A percentile compares a stretch with the other conserved stretches of the same genome.
phyloP scores from a whole-genome alignment of 140 eudicot genomes.

The Senecio squalidus region DNA sequence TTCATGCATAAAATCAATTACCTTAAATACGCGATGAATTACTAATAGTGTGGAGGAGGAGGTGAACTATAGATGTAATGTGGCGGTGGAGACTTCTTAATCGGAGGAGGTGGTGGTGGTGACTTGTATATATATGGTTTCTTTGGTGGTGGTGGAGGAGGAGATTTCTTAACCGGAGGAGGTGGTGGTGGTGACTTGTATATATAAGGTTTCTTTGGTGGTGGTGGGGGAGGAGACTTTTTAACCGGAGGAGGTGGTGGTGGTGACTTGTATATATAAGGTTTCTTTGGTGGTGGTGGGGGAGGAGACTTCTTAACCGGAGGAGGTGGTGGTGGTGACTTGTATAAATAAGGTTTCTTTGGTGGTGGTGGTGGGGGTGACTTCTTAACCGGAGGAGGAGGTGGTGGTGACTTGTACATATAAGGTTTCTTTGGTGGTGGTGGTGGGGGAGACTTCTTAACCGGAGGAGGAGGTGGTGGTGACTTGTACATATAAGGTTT shows the following conservation, averaged over 20 bases:
- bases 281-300: constrained; percentile 4
- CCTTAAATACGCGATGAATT: background rate
- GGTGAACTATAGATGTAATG: constrained; percentile 21
- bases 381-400: too few species aligned
- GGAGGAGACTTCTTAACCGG: too few species aligned
- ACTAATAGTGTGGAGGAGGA: constrained; percentile 19
- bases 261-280: background rate
- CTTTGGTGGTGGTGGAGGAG: constrained; percentile 4
- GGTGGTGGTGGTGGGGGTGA: constrained; percentile 11
- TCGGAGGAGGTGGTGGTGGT: constrained; percentile 11
- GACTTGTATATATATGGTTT: constrained; percentile 4
- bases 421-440: constrained; percentile 7
- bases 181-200: constrained; percentile 8
- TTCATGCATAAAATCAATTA: background rate
- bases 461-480: background rate
- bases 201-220: background rate
- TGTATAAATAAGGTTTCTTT: too few species aligned
- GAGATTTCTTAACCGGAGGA: background rate
- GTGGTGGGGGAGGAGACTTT: background rate
- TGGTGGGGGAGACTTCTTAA: background rate
- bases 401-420: constrained; percentile 6
- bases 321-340: constrained; percentile 5
- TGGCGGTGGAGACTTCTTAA: constrained; percentile 5
- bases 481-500: background rate
- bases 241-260: constrained; percentile 1